Conservation (phyloP, 805 yeast genomes). For the Starmerella gropengiesseri region DNA sequence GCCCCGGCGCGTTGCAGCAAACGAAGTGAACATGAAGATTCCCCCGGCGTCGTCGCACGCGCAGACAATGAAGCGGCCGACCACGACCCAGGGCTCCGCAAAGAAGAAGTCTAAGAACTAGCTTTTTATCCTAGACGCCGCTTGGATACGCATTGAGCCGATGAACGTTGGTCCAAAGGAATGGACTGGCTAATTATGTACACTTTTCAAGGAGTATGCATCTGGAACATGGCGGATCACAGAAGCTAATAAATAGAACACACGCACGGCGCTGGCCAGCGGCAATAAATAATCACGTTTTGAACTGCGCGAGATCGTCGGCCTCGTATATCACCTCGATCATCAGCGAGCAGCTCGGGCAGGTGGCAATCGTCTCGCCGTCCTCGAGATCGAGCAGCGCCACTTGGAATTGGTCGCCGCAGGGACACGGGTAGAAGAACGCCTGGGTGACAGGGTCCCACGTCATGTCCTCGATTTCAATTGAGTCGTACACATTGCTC, state of each 20-base stretch:
- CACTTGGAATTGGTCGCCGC: slow-evolving; percentile 91
- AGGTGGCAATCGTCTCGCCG: slow-evolving; percentile 81
- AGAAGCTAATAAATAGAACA: background rate
- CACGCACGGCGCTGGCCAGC: too few relatives aligned
- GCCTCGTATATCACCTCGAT: slow-evolving; percentile 80
- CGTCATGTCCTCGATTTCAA: slow-evolving; percentile 94
- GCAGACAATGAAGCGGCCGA: slow-evolving; percentile 6
- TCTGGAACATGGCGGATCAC: too few relatives aligned
- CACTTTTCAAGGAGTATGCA: background rate
- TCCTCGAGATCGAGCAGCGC: slow-evolving; percentile 72
- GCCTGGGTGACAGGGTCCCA: slow-evolving; percentile 73
- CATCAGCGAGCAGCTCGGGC: slow-evolving; percentile 93
- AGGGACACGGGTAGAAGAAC: slow-evolving; percentile 93
- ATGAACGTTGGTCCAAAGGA: too few relatives aligned
- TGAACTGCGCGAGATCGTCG: slow-evolving; percentile 27
- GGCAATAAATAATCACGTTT: too few relatives aligned
- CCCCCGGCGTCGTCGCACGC: slow-evolving; percentile 13
- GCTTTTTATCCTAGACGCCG: background rate
- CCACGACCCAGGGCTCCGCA: slow-evolving; percentile 2
- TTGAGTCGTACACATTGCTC: slow-evolving; percentile 58
- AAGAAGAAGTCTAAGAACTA: slow-evolving; percentile 6
- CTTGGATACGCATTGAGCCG: background rate
- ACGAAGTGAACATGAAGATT: slow-evolving; percentile 19
- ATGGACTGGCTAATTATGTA: background rate
- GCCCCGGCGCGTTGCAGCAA: slow-evolving; percentile 49